phyloP scores from a whole-genome alignment of 108 stramenopile species.

The Pseudonitzschia pungens region DNA sequence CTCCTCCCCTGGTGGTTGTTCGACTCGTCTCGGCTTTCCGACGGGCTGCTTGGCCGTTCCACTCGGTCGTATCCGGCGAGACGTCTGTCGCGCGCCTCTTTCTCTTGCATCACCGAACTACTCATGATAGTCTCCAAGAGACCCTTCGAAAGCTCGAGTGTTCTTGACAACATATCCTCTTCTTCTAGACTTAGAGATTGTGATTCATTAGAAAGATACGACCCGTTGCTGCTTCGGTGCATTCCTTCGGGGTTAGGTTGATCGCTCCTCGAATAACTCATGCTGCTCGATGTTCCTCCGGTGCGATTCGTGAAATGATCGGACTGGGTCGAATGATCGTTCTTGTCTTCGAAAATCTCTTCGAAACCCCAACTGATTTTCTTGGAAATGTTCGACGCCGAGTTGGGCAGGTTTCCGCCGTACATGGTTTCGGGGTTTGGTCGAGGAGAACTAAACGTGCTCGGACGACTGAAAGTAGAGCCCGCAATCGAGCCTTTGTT shows the following conservation, averaged over 20 bases:
- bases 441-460: not conserved
- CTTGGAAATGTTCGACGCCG: not conserved
- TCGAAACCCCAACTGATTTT: slow-evolving; percentile 31
- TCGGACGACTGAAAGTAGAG: not conserved
- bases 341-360: slow-evolving; percentile 30
- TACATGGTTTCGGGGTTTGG: not conserved
- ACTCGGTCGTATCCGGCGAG: not conserved
- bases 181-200: slow-evolving; percentile 14
- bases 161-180: slow-evolving; percentile 26
- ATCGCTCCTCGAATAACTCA: not conserved
- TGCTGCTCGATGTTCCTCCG: not conserved
- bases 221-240: not conserved
- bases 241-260: slow-evolving; percentile 3
- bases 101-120: slow-evolving; percentile 20
- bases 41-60: not conserved
- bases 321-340: slow-evolving; percentile 2
- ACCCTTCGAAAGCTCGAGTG: slow-evolving; percentile 35
- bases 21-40: not conserved
- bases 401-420: not conserved
- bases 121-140: slow-evolving; percentile 20
- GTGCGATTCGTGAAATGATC: not conserved
- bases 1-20: not conserved
- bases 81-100: slow-evolving; percentile 3
- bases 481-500: not conserved
- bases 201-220: not conserved